Conservation (phyloP, 1,139 yeast genomes). For the Debaryomyces singareniensis region DNA sequence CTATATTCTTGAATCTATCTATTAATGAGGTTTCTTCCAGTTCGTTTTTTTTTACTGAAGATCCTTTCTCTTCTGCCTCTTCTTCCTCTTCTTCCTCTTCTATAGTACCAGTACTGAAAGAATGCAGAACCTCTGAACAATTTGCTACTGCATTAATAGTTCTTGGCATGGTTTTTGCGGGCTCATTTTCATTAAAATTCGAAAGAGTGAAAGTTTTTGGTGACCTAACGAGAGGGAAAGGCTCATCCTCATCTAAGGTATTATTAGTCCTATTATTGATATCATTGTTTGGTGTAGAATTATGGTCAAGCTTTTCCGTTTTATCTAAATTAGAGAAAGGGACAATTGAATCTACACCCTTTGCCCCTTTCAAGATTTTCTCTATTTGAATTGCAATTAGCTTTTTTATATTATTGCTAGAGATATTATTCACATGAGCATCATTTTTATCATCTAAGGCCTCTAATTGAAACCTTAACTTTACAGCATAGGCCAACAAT, state of each 20-base stretch:
- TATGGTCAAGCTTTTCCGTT: slow-evolving; percentile 20
- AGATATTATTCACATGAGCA: slow-evolving; percentile 3
- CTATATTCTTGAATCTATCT: no score
- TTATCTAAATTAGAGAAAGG: slow-evolving; percentile 35
- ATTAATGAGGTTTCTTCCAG: no score
- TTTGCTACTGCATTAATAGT: slow-evolving; percentile 7
- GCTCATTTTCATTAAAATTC: slow-evolving; percentile 30
- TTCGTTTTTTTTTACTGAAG: no score
- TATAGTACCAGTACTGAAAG: slow-evolving; percentile 32
- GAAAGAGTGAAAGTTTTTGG: slow-evolving; percentile 40
- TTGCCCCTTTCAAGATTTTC: slow-evolving; percentile 29
- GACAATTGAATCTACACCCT: slow-evolving; percentile 30
- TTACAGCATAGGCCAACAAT: slow-evolving; percentile 43
- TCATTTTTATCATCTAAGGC: slow-evolving; percentile 19
- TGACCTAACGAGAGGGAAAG: slow-evolving; percentile 31
- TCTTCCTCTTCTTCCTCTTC: slow-evolving; percentile 38
- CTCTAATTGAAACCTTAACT: slow-evolving; percentile 39
- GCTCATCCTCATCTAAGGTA: slow-evolving; percentile 3
- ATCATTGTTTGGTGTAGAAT: slow-evolving; percentile 1
- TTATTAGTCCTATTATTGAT: slow-evolving; percentile 9
- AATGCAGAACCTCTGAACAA: slow-evolving; percentile 8
- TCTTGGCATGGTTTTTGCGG: slow-evolving; percentile 33
- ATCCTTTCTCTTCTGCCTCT: no score
- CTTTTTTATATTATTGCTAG: slow-evolving; percentile 28
- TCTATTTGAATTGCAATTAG: slow-evolving; percentile 34